Evolutionary conservation across 306 rosid genomes (phyloP), one percentile per base, ranked within the genome.

Genomic region (Senna tora): DNA sequence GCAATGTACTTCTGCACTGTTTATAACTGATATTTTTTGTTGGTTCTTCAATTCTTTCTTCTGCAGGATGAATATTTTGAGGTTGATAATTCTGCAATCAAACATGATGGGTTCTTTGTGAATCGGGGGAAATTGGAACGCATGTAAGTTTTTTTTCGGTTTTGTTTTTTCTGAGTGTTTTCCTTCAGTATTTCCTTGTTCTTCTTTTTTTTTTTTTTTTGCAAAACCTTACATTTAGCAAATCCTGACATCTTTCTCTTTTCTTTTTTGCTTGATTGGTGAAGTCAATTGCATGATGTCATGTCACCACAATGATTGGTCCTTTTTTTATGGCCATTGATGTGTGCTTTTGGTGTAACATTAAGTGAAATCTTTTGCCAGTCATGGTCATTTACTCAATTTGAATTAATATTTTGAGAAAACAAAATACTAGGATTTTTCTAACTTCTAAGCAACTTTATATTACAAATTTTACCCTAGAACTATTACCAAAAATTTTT

Each of bases 41-140:
- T 41, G 49, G 33, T 30, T 59, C 34, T 70, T 60, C 38, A 73
- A 47, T 38, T 62, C 55, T 73, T 51, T 72, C 53, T 77, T 77
- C 50, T 82, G 93, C 96, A 94, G 99, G 99, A 94, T 78, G 99
- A 94, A 56, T 94, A 94, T 77, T 94, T 94, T 74, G 88, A 94
- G 84, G 99, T 94, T 81, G 99, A 94, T 81, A 81, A 91, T 80
- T 91, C 96, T 38, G 88, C 89, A 64, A 88, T 91, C 80, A 94
- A 88, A 78, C 99, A 94, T 80, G 93, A 86, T 43, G 99, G 99
- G 2, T 94, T 94, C 88, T 94, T 94, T 78, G 97, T 94, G 67
- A 94, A 94, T 73, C 84, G 96, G 85, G 99, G 99, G 41, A 85
- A 72, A 69, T 80, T 94, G 85, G 94, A 88, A 73, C 94, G 83